Evolutionary conservation across 352 stramenopile genomes (phyloP).

Genomic region (Globisporangium uncinulatum): DNA sequence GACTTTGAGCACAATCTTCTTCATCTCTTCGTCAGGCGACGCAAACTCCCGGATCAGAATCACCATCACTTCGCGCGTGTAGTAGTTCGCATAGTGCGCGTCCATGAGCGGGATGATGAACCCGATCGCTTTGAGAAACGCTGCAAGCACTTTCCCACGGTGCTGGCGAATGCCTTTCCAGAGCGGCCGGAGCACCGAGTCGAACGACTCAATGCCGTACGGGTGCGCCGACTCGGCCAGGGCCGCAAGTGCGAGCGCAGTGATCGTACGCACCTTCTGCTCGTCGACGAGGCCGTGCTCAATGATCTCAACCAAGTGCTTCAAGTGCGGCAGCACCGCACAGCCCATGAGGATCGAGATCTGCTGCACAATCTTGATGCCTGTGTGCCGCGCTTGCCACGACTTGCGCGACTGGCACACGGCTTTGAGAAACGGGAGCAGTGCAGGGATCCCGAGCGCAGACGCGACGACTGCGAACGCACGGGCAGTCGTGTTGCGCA

Average conservation of each 20-base stretch:
- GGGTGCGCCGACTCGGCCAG: slow-evolving; percentile 97
- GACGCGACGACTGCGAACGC: slow-evolving; percentile 99
- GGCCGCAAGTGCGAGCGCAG: slow-evolving; percentile 95
- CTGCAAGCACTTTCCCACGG: slow-evolving; percentile 96
- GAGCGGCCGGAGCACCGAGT: slow-evolving; percentile 95
- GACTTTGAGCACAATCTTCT: slow-evolving; percentile 96
- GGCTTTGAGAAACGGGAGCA: slow-evolving; percentile 99
- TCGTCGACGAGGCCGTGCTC: slow-evolving; percentile 97
- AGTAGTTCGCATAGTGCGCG: slow-evolving; percentile 98
- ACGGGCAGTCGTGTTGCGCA: slow-evolving; percentile 97
- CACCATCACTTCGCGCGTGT: slow-evolving; percentile 98
- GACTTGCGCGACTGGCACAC: slow-evolving; percentile 98
- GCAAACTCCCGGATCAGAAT: slow-evolving; percentile 99
- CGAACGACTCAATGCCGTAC: slow-evolving; percentile 99
- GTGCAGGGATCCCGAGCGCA: slow-evolving; percentile 94
- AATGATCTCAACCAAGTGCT: slow-evolving; percentile 98
- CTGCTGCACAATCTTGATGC: slow-evolving; percentile 99
- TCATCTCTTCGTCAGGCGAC: slow-evolving; percentile 99
- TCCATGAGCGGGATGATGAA: slow-evolving; percentile 99
- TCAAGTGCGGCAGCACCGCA: slow-evolving; percentile 96
- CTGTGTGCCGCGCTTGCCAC: slow-evolving; percentile 98
- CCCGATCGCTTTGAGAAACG: slow-evolving; percentile 98
- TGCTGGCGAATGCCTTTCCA: slow-evolving; percentile 98
- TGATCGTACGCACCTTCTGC: slow-evolving; percentile 98
- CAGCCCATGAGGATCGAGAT: slow-evolving; percentile 99